phyloP scores from a whole-genome alignment of 345 rosid species.

The Camelina hispida region DNA sequence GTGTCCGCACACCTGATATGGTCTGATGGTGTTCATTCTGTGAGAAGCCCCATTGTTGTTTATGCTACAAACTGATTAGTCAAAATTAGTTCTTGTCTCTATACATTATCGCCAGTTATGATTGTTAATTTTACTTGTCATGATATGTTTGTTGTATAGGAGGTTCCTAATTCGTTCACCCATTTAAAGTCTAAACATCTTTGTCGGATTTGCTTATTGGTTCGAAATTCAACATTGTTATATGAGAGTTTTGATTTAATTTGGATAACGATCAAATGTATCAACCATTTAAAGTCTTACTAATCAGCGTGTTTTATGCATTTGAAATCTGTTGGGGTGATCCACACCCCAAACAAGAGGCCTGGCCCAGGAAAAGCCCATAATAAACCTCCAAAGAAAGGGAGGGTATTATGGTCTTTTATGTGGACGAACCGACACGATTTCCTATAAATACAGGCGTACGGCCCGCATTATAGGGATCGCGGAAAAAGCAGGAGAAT shows the following conservation, averaged over 20 bases:
- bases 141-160: conserved; percentile 16
- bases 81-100: not conserved
- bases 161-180: conserved; percentile 6
- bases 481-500: too few species aligned
- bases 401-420: too few species aligned
- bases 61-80: conserved; percentile 3
- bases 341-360: too few species aligned
- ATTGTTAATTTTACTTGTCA: not conserved
- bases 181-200: not conserved
- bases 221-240: not conserved
- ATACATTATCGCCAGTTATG: not conserved
- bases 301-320: too few species aligned
- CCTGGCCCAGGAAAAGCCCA: too few species aligned
- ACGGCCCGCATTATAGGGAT: too few species aligned
- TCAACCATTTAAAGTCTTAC: too few species aligned
- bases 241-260: not conserved
- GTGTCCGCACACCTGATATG: conserved; percentile 44
- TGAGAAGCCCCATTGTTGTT: conserved; percentile 50
- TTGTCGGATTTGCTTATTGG: not conserved
- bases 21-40: conserved; percentile 48
- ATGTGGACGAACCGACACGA: too few species aligned
- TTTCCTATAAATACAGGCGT: too few species aligned
- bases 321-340: too few species aligned
- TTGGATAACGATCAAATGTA: not conserved
- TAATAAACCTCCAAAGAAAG: too few species aligned